Evolutionary conservation across 2,329 filamentous ascomycete genomes (phyloP).

Genomic region (Arthroderma sp.): DNA sequence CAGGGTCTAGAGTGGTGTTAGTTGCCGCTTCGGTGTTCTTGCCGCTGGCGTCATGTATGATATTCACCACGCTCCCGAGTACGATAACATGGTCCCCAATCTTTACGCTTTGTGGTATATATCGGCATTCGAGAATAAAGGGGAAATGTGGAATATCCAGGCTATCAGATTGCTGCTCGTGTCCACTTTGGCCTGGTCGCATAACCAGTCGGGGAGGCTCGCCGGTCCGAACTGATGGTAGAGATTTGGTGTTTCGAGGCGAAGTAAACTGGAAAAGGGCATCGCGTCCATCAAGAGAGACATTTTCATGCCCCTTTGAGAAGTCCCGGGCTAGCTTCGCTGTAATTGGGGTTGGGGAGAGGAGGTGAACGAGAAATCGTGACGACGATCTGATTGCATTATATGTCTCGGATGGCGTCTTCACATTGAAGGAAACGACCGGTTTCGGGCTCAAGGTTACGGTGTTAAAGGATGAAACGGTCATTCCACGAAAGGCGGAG

Average conservation of each 20-base stretch:
- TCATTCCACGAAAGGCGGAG: constrained; percentile 36
- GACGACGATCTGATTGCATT: constrained; percentile 36
- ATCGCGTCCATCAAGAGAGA: constrained; percentile 13
- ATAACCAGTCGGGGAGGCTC: constrained; percentile 11
- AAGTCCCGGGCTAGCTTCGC: constrained; percentile 28
- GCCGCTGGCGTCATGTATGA: constrained; percentile 11
- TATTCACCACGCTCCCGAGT: constrained; percentile 23
- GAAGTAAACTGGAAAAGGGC: constrained; percentile 10
- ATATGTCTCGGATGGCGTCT: constrained; percentile 42
- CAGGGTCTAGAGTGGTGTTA: neutral
- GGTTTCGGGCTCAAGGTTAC: constrained; percentile 43
- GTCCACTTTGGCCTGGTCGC: constrained; percentile 6
- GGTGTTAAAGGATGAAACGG: constrained; percentile 49
- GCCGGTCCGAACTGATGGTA: constrained; percentile 5
- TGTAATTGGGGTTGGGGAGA: constrained; percentile 22
- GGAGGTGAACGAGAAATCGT: constrained; percentile 40
- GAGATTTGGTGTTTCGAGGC: neutral
- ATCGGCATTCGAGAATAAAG: constrained; percentile 28
- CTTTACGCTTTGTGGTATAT: constrained; percentile 23
- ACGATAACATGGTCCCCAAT: constrained; percentile 30
- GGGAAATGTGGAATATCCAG: constrained; percentile 18
- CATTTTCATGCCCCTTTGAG: constrained; percentile 26
- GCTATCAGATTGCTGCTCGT: constrained; percentile 5
- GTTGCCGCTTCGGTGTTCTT: neutral
- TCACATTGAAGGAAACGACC: constrained; percentile 50